Evolutionary conservation across 2,329 filamentous ascomycete genomes (phyloP), one percentile per base, ranked within the genome.

Genomic region (Xylaria arbuscula): DNA sequence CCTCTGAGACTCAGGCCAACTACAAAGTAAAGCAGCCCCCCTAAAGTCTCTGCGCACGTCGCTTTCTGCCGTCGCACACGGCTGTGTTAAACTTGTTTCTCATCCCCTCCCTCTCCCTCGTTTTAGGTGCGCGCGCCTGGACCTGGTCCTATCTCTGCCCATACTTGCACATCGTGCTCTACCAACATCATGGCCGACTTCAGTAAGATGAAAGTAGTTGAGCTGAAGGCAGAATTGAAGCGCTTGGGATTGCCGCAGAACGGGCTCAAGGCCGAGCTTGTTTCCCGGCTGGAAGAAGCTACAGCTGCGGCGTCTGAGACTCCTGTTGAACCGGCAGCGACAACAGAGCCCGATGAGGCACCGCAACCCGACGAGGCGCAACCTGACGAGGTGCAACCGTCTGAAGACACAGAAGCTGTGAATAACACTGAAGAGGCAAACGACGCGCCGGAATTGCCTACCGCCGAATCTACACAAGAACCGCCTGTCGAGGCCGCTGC

Each of bases 201-300:
- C 82, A 81, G 79, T 69, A 86, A 82, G 79, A 85, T 90, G 76
- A 94, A 92, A 81, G 92, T 95, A 70, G 84, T 89, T 40, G 91
- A 94, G 75, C 86, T 95, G 67, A 92, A 90, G 80, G 88, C 88
- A 24, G 91, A 94, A 82, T 85, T 94, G 50, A 93, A 92, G 80
- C 85, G 84, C 67, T 88, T 92, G 71, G 89, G 89, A n/a, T 86
- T 94, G 47, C 83, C 89, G 6, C 87, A 89, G 69, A 87, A 87
- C 28, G 92, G 92, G 9, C 84, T 93, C 61, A 92, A 94, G 78
- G 85, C 89, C 28, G 92, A 91, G 68, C 86, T 94, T 55, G 85
- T 94, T 64, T 86, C 90, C 68, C 88, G 90, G 67, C 81, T 95
- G 54, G 77, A 83, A 54, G 77, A 83, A 55, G 81, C 80, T 57